Evolutionary conservation across 2,329 filamentous ascomycete genomes (phyloP).

Genomic region (Ceratocystis colombiana): DNA sequence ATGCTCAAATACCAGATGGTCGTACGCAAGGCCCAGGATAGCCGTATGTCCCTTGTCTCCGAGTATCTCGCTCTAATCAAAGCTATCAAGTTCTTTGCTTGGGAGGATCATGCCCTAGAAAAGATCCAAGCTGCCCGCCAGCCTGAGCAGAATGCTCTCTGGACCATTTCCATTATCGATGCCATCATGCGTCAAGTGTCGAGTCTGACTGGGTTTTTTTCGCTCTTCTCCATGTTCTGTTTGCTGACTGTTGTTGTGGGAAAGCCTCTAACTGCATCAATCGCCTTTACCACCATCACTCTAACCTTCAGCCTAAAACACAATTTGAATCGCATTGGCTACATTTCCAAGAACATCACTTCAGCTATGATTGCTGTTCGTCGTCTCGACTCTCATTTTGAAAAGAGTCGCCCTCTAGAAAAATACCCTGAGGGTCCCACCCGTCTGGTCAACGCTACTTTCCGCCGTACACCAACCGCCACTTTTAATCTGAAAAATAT

Average conservation of each 20-base stretch:
- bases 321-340: conserved; percentile 34
- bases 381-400: conserved; percentile 46
- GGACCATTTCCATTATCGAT: conserved; percentile 43
- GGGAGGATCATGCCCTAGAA: conserved; percentile 46
- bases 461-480: conserved; percentile 43
- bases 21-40: conserved; percentile 47
- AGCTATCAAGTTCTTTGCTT: conserved; percentile 52
- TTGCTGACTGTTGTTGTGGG: conserved; percentile 42
- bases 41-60: conserved; percentile 47
- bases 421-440: conserved; percentile 43
- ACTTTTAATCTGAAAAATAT: conserved; percentile 42
- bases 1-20: conserved; percentile 44
- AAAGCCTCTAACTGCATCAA: conserved; percentile 43
- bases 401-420: conserved; percentile 40
- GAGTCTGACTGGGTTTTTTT: conserved; percentile 43
- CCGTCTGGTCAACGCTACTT: conserved; percentile 39
- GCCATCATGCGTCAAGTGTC: conserved; percentile 41
- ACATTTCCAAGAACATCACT: conserved; percentile 34
- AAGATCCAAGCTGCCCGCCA: conserved; percentile 42
- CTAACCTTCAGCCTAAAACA: conserved; percentile 45
- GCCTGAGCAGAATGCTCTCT: conserved; percentile 45
- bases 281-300: conserved; percentile 48
- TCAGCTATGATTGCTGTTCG: conserved; percentile 41
- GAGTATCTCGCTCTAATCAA: conserved; percentile 50
- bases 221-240: conserved; percentile 46